Conservation (phyloP, 179 eudicot species). For the Sideroxylon spinosum region DNA sequence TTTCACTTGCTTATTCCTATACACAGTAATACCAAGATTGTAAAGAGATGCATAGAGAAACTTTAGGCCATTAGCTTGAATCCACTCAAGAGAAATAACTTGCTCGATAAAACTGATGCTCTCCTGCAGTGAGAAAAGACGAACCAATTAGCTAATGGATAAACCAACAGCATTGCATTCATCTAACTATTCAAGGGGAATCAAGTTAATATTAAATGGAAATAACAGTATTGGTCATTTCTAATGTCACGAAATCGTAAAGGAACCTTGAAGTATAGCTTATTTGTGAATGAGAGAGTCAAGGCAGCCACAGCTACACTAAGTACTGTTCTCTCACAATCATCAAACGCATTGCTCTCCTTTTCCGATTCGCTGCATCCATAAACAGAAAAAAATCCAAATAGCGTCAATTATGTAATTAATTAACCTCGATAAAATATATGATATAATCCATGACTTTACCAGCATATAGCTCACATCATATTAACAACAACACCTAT, state of each 20-base stretch:
- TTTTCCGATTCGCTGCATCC: slow-evolving; percentile 34
- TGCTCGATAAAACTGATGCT: slow-evolving; percentile 38
- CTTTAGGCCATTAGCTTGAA: slow-evolving; percentile 49
- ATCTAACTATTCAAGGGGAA: background rate
- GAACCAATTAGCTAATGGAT: slow-evolving; percentile 20
- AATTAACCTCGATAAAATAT: background rate
- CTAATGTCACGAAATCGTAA: background rate
- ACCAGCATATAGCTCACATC: background rate
- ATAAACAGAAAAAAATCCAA: slow-evolving; percentile 11
- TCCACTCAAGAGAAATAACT: slow-evolving; percentile 53
- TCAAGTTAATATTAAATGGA: background rate
- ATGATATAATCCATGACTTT: background rate
- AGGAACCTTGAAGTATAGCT: slow-evolving; percentile 48
- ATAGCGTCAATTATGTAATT: background rate
- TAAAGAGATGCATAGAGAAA: slow-evolving; percentile 53
- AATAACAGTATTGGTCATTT: background rate
- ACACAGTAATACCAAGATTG: slow-evolving; percentile 57
- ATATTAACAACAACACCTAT: background rate
- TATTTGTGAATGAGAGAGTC: slow-evolving; percentile 54
- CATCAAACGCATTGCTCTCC: slow-evolving; percentile 38
- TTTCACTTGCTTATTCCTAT: slow-evolving; percentile 40
- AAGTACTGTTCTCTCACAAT: slow-evolving; percentile 38
- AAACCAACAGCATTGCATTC: background rate
- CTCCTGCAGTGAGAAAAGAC: slow-evolving; percentile 43
- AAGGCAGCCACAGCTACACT: slow-evolving; percentile 58